Percentiles rank a stretch among this genome's conserved stretches.
These are phyloP conservation scores for Ceratonia siliqua DNA, from an alignment of 306 rosid genomes.

Conservation along the genomic window DNA sequence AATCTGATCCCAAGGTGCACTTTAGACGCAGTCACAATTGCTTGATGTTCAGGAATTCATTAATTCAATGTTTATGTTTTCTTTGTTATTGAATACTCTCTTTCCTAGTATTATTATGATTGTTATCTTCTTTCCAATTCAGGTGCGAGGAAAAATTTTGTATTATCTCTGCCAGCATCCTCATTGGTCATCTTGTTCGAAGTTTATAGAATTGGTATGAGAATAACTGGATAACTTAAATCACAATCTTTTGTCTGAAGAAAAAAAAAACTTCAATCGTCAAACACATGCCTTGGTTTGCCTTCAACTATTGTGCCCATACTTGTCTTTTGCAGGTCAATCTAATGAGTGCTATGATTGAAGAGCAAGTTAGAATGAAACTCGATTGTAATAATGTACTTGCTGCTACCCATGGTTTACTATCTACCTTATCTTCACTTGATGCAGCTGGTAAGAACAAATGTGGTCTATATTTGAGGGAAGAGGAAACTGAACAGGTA, in stretches of 20 bases:
- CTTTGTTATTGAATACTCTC: background rate
- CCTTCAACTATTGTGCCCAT: conserved; percentile 10
- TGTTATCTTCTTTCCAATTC: conserved; percentile 30
- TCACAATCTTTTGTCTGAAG: background rate
- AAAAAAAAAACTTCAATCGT: background rate
- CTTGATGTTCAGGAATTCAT: conserved; percentile 19
- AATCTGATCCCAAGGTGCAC: conserved; percentile 68
- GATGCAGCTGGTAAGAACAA: conserved; percentile 46
- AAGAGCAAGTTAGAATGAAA: conserved; percentile 57
- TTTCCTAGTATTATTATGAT: conserved; percentile 15
- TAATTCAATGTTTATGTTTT: conserved; percentile 1
- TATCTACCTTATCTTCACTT: conserved; percentile 55
- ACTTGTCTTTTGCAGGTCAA: conserved; percentile 57
- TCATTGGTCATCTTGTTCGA: conserved; percentile 66
- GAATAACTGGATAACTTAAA: conserved; percentile 21
- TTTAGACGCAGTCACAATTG: conserved; percentile 14
- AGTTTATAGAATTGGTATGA: conserved; percentile 66
- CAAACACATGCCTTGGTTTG: background rate
- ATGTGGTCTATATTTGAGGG: conserved; percentile 40
- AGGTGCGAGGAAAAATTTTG: conserved; percentile 74
- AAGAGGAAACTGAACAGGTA: conserved; percentile 62
- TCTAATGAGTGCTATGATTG: conserved; percentile 54
- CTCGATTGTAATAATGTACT: conserved; percentile 56
- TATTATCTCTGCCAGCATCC: conserved; percentile 70
- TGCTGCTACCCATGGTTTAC: conserved; percentile 52